Base-by-base conservation (phyloP, 345 rosid genomes). In the Lepidium didymum region DNA sequence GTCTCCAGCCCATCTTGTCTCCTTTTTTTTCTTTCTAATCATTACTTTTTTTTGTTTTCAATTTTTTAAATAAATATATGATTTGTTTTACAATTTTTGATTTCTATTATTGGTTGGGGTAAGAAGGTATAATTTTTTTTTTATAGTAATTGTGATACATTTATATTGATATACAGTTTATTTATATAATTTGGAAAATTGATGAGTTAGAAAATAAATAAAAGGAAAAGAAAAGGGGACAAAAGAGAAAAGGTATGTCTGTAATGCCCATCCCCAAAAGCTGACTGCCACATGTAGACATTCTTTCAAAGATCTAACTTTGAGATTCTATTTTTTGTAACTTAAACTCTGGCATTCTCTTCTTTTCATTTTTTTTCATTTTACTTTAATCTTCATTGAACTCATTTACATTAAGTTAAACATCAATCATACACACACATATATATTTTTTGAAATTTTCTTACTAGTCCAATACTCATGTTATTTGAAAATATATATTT, bases 1-100 rank as follows among this genome's bases (percentile, higher is more conserved):
- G 63, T 74, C 67, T 60, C 68, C 73, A 67, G 73, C 57, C 68
- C 73, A 67, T 74, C 73, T 67, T 73, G 77, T 73, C 77, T 73
- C 62, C 72, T 47, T 50, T 50, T 40, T 49, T 34, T 41, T 47
- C 42, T 38, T 49, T 57, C 23, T 56, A 29, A 64, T 49, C 21
- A 72, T 63, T 72, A 33, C 51, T 29, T 59, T 69, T 59, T 69
- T 7, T 60, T 1, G 3, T 23, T 23, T 23, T 23, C 27, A 23
- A 23, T 23, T 23, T 23, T 23, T n/a, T n/a, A n/a, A 23, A 23
- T 23, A 23, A 2, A 23, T 23, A 23, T 23, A 3, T 23, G 27
- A 23, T 23, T 23, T 23, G 1, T 23, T 4, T 27, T 27, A 27
- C 6, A 27, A 27, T 27, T 27, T 27, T 4, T 27, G 1, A 4